Conservation (phyloP, 2,329 filamentous ascomycete species). For the Aspergillaceae sp. region DNA sequence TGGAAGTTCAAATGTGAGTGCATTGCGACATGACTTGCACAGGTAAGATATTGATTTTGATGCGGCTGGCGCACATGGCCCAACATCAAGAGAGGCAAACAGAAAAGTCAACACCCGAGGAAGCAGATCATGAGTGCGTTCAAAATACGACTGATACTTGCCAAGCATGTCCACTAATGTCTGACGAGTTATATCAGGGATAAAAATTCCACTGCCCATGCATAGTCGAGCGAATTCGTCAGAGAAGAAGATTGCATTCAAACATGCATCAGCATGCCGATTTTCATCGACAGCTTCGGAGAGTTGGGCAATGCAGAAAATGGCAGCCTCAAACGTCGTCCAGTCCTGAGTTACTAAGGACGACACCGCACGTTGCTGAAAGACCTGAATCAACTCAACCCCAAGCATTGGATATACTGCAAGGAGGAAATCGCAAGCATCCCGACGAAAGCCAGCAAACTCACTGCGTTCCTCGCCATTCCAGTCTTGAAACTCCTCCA, state of each 20-base stretch:
- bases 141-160: slow-evolving; percentile 37
- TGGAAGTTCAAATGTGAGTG: slow-evolving; percentile 34
- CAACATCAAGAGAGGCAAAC: slow-evolving; percentile 36
- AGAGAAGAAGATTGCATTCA: slow-evolving; percentile 35
- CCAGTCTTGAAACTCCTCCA: slow-evolving; percentile 30
- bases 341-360: slow-evolving; percentile 30
- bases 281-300: slow-evolving; percentile 40
- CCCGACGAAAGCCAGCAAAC: slow-evolving; percentile 37
- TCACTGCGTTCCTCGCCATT: slow-evolving; percentile 35
- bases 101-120: slow-evolving; percentile 36
- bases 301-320: slow-evolving; percentile 37
- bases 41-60: slow-evolving; percentile 37
- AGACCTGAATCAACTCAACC: slow-evolving; percentile 32
- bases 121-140: slow-evolving; percentile 34
- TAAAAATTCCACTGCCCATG: slow-evolving; percentile 19
- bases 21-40: slow-evolving; percentile 36
- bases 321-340: slow-evolving; percentile 36
- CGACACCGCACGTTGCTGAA: slow-evolving; percentile 29
- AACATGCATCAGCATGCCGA: slow-evolving; percentile 31
- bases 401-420: slow-evolving; percentile 37
- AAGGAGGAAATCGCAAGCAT: slow-evolving; percentile 39
- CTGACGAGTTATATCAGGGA: slow-evolving; percentile 32
- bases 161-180: slow-evolving; percentile 37
- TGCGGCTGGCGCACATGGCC: slow-evolving; percentile 33
- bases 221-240: slow-evolving; percentile 28